A percentile compares a stretch with the other conserved stretches of the same genome.
Conservation (phyloP, 179 eudicot genomes). For the Beta macrorhiza region DNA sequence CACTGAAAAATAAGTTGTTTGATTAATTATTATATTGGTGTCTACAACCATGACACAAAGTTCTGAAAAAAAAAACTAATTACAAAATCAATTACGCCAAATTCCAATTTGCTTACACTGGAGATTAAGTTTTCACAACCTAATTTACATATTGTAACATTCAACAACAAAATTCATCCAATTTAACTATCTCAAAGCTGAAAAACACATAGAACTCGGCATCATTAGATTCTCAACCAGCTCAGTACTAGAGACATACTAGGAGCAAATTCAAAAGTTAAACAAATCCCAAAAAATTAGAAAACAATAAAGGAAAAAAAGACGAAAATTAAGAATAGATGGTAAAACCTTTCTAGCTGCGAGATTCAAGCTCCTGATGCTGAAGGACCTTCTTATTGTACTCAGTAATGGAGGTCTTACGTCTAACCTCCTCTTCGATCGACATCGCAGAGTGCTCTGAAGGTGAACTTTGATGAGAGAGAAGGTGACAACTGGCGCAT, state of each 20-base stretch:
- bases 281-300: not conserved
- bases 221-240: not conserved
- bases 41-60: too few relatives aligned
- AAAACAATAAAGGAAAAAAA: not conserved
- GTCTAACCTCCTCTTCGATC: slow-evolving; percentile 67
- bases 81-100: not conserved
- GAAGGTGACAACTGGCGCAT: not conserved
- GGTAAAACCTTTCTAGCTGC: slow-evolving; percentile 65
- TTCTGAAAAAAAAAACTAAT: too few relatives aligned
- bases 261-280: not conserved
- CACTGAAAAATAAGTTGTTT: too few relatives aligned
- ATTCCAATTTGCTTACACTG: not conserved
- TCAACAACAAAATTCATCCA: not conserved
- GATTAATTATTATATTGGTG: too few relatives aligned
- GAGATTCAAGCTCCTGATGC: slow-evolving; percentile 85
- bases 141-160: not conserved
- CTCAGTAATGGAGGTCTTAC: slow-evolving; percentile 53
- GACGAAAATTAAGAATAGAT: slow-evolving; percentile 13
- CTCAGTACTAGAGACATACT: not conserved
- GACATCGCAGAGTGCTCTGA: slow-evolving; percentile 10
- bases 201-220: not conserved
- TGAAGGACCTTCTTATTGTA: slow-evolving; percentile 79
- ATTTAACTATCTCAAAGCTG: not conserved
- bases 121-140: not conserved
- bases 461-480: not conserved